Base-by-base conservation (phyloP, 345 rosid species). In the Hibiscus mutabilis region DNA sequence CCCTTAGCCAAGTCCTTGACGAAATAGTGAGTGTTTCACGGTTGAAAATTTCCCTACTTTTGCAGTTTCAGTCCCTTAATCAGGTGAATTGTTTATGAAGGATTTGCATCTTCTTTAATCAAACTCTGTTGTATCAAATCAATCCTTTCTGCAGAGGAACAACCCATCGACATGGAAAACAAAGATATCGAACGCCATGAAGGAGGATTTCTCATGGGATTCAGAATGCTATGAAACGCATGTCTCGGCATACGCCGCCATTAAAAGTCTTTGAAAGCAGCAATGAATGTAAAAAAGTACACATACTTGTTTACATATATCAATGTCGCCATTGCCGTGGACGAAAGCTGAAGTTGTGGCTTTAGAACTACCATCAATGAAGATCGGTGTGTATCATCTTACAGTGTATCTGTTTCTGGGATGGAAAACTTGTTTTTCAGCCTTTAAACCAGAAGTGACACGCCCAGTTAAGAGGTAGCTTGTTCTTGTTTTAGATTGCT, bases 181-280 rank as follows among this genome's bases (percentile, higher is more conserved):
- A 68, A 86, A 69, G 79, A 82, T 86, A 31, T 71, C 1, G 53
- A 84, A 81, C 47, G 88, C 83, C 49, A 91, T 89, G 97, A 74
- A 67, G 9, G 77, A 76, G 77, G 92, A 91, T 79, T 87, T 86
- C 78, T 88, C 90, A 12, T 88, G 88, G 92, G 86, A 82, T 55
- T 84, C 76, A 55, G 90, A 88, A 56, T 80, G 90, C 78, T 82
- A 16, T 25, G 86, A 91, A 44, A 21, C 84, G 73, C 93, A 89
- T 68, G 65, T 86, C 75, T 88, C 91, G 33, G 96, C 91, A 21
- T 91, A 89, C 72, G 52, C 77, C 4, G 80, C 81, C 29, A 49
- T 86, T 33, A 79, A 83, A 76, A 81, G 62, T 13, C 8, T 91
- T 75, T 91, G 76, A 87, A 74, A 53, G 75, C 75, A 9, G 51